Base-by-base conservation (phyloP, 1,284 basidiomycete species). In the Filobasidium uniguttulatum region DNA sequence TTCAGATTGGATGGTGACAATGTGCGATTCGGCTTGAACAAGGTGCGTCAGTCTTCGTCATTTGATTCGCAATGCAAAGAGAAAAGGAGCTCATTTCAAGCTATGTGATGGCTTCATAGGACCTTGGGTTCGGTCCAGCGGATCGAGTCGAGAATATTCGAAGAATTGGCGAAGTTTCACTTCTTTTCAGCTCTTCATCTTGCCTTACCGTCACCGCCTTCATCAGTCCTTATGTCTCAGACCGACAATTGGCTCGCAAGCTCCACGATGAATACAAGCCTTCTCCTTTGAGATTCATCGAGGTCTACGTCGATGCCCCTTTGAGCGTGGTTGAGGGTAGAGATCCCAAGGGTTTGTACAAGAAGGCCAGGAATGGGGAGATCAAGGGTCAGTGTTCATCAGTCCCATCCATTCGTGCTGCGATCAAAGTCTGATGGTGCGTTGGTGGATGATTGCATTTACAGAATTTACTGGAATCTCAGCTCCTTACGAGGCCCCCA, bases 1-100 rank as follows among this genome's bases (percentile, higher is more conserved):
- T 98, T 94, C 72, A 81, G 93, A 36, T 76, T 99, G 22, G 93
- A 99, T 64, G 93, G 93, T 3, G 93, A 98, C 73, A 98, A 98
- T 70, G 76, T 98, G 55, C 81, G 93, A 51, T 93, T 96, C 62
- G 94, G 94, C 8, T 74, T 99, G 44, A 98, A 98, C 78, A 97
- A 88, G 62, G 64, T 65, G 43, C 35, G 61, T 49, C 26, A 20
- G 5, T 5, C 6, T n/a, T n/a, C n/a, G n/a, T n/a, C n/a, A n/a
- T n/a, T n/a, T n/a, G n/a, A n/a, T n/a, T 17, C 10, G 31, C 31
- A 33, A 9, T 20, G 37, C 12, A 40, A 10, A 40, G 12, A 14
- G 14, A 40, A 40, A 40, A 10, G 9, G 20, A 40, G 9, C 9
- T 40, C 20, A 10, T 9, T 10, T 40, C 9, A 40, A 12, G n/a